These are phyloP conservation scores for Amniculicola lignicola DNA, from an alignment of 495 filamentous ascomycete species.

Conservation along the genomic window DNA sequence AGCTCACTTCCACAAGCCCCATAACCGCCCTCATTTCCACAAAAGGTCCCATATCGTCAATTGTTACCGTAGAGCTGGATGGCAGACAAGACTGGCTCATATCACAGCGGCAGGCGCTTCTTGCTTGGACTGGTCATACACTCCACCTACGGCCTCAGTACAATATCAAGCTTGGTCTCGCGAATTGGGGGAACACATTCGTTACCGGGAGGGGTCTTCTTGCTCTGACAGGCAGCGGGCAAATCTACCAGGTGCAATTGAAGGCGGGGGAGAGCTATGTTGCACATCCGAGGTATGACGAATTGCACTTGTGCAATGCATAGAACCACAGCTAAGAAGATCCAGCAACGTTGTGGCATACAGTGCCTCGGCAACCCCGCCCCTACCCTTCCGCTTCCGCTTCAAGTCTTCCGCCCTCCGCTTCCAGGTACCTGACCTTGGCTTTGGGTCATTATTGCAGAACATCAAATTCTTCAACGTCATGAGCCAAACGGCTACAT, in stretches of 20 bases:
- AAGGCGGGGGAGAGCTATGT: constrained; percentile 81
- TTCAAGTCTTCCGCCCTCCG: constrained; percentile 72
- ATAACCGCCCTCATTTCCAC: constrained; percentile 83
- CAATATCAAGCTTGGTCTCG: constrained; percentile 69
- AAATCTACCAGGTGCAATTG: constrained; percentile 77
- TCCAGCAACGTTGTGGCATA: constrained; percentile 84
- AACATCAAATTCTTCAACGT: constrained; percentile 66
- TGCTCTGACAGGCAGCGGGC: constrained; percentile 77
- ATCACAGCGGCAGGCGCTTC: constrained; percentile 73
- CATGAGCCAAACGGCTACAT: constrained; percentile 65
- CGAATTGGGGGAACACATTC: constrained; percentile 86
- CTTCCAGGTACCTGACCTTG: constrained; percentile 71
- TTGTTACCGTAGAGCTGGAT: constrained; percentile 82
- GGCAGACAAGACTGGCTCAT: constrained; percentile 97
- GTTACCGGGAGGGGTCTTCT: constrained; percentile 84
- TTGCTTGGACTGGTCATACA: constrained; percentile 95
- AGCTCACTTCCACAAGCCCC: constrained; percentile 79
- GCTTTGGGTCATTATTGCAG: constrained; percentile 54
- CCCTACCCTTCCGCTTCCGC: constrained; percentile 81
- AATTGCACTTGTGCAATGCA: no score
- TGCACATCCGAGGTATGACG: constrained; percentile 71
- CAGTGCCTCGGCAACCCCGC: constrained; percentile 66
- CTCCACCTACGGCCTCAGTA: constrained; percentile 70
- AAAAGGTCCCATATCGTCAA: constrained; percentile 77
- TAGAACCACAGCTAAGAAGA: constrained; percentile 2